A percentile compares a stretch with the other conserved stretches of the same genome.
phyloP scores from a whole-genome alignment of 805 yeast species.

The Komagataella pseudopastoris region DNA sequence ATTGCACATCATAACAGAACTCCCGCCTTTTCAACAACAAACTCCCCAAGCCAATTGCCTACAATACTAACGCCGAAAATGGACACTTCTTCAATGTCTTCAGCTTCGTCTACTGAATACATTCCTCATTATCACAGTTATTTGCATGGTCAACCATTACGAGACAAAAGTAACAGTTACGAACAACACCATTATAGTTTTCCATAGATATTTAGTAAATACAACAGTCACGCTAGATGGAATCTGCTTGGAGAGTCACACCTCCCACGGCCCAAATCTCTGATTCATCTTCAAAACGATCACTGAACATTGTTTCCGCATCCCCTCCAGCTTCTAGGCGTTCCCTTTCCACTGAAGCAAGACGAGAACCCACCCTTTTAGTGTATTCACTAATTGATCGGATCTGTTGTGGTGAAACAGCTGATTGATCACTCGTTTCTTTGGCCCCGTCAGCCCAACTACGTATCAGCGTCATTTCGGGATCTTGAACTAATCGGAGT shows the following conservation, averaged over 20 bases:
- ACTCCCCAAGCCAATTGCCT: background rate
- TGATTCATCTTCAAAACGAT: conserved; percentile 70
- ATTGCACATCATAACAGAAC: background rate
- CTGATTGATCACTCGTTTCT: conserved; percentile 19
- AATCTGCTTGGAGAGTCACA: conserved; percentile 25
- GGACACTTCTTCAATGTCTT: background rate
- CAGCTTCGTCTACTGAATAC: background rate
- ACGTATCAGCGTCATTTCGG: conserved; percentile 34
- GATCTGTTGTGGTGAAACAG: conserved; percentile 29
- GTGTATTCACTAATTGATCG: conserved; percentile 84
- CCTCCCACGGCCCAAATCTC: conserved; percentile 88
- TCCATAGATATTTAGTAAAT: background rate
- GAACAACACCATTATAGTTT: background rate
- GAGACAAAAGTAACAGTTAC: conserved; percentile 1
- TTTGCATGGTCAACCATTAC: background rate
- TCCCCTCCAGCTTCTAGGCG: conserved; percentile 86
- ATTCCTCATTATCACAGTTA: background rate
- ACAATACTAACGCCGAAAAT: background rate
- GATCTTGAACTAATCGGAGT: conserved; percentile 62
- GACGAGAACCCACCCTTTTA: conserved; percentile 76
- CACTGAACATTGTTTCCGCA: conserved; percentile 71
- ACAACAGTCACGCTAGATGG: conserved; percentile 1
- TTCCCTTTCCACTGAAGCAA: conserved; percentile 80
- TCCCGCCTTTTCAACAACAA: background rate
- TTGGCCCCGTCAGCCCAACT: conserved; percentile 40